These are phyloP conservation scores for Calvatia gigantea DNA, from an alignment of 768 basidiomycete species.

Conservation along the genomic window DNA sequence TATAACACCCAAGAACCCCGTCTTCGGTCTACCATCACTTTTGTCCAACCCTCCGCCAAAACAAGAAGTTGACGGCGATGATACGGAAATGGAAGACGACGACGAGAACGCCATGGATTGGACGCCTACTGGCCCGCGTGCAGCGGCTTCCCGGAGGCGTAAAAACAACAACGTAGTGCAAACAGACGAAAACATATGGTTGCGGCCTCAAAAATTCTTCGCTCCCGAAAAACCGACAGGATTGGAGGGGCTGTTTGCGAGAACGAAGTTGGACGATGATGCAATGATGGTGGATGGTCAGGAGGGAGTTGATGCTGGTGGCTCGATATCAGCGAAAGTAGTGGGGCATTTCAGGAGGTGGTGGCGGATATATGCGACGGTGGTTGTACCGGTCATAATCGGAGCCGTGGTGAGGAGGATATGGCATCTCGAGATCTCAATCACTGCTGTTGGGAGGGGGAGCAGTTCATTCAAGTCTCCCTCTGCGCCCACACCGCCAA, in stretches of 20 bases:
- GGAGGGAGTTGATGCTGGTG: background rate
- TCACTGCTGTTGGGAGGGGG: background rate
- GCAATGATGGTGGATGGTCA: slow-evolving; percentile 14
- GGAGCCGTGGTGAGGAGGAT: slow-evolving; percentile 10
- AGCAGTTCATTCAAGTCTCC: background rate
- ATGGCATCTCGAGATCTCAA: background rate
- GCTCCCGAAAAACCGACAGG: slow-evolving; percentile 77
- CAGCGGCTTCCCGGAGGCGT: slow-evolving; percentile 15
- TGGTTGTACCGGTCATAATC: slow-evolving; percentile 25
- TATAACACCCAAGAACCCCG: slow-evolving; percentile 41
- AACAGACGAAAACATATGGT: slow-evolving; percentile 41
- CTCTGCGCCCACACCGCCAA: background rate
- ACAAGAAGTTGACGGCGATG: slow-evolving; percentile 27
- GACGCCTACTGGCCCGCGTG: slow-evolving; percentile 50
- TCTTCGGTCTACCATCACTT: slow-evolving; percentile 73
- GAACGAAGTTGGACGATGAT: slow-evolving; percentile 54
- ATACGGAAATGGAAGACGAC: background rate
- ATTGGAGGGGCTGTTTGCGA: slow-evolving; percentile 65
- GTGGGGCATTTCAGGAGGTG: slow-evolving; percentile 27
- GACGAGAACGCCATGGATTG: slow-evolving; percentile 53
- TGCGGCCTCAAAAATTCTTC: slow-evolving; percentile 74
- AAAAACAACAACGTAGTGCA: slow-evolving; percentile 20
- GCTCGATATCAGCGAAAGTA: background rate
- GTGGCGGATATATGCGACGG: slow-evolving; percentile 32
- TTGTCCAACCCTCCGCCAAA: slow-evolving; percentile 22